These are phyloP conservation scores for Epichloe sp. DNA, from an alignment of 2,329 filamentous ascomycete genomes.

Conservation along the genomic window DNA sequence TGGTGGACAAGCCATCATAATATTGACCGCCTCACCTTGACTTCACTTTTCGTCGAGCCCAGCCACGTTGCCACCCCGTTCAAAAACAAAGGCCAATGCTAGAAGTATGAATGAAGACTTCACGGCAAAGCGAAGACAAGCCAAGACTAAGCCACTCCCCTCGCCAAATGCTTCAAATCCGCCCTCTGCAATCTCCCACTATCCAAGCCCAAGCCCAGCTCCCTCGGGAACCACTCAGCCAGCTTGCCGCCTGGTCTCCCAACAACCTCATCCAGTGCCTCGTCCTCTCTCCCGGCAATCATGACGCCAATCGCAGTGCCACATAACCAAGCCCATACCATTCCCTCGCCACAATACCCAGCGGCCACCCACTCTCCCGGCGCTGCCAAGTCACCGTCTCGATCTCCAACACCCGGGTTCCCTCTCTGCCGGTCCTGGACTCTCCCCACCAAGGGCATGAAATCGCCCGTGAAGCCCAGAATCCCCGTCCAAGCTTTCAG, in stretches of 20 bases:
- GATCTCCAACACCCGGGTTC: background rate
- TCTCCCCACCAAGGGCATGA: slow-evolving; percentile 36
- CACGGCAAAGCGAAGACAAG: no score
- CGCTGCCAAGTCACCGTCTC: background rate
- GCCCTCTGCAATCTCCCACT: slow-evolving; percentile 22
- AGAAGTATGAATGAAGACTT: no score
- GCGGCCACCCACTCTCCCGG: slow-evolving; percentile 38
- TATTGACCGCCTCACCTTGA: background rate
- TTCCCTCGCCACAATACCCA: slow-evolving; percentile 38
- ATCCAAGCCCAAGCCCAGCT: slow-evolving; percentile 19
- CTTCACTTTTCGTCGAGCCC: background rate
- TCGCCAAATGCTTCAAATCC: slow-evolving; percentile 17
- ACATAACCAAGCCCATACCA: slow-evolving; percentile 40
- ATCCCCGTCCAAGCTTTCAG: slow-evolving; percentile 36
- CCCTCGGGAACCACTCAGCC: slow-evolving; percentile 27
- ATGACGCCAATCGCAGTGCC: slow-evolving; percentile 34
- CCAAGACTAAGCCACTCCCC: no score
- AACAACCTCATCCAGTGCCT: slow-evolving; percentile 14
- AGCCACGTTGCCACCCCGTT: background rate
- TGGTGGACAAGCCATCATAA: background rate
- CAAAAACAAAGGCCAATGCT: no score
- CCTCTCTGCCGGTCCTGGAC: slow-evolving; percentile 18
- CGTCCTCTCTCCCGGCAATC: slow-evolving; percentile 26
- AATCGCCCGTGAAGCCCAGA: slow-evolving; percentile 33
- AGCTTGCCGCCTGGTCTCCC: slow-evolving; percentile 25